Evolutionary conservation across 2,329 filamentous ascomycete genomes (phyloP), one percentile per base, ranked within the genome.

Genomic region (Curvularia hawaiiensis): DNA sequence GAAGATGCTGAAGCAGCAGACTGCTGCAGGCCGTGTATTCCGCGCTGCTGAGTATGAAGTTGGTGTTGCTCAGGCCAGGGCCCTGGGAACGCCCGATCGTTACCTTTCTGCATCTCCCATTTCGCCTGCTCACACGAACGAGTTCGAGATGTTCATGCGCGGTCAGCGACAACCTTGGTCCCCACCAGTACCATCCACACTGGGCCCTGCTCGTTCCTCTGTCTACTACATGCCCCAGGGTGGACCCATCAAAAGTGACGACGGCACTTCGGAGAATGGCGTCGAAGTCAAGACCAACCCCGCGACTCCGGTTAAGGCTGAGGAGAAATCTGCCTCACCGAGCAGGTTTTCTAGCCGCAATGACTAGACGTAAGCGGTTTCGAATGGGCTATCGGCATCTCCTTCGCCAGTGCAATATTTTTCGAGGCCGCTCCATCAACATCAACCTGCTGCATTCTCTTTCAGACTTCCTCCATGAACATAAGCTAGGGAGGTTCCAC

Each of bases 1-100:
- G 78, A 99, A 99, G 82, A 88, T 95, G 74, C 84, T 99, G 67
- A 99, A 99, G 84, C 90, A 95, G 63, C 90, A 97, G 74, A 98
- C 94, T 41, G 92, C 95, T 31, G 92, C 97, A 75, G 91, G 93
- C 56, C 92, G 95, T 60, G 92, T 96, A 72, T 98, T 97, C 80
- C 91, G 95, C 58, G 95, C 94, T 57, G 95, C 95, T 56, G 95
- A 98, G 80, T 98, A 98, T 79, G 80, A 80, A 57, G 73, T 76
- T 54, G 76, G 76, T 59, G 76, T 78, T 58, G 71, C 72, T 50
- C 74, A 77, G 58, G 74, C 74, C 67, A 71, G 74, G 59, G 75
- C 66, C 24, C 62, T 70, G 59, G 64, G 61, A 45, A 67, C 66
- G 50, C 71, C 73, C 24, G 72, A 76, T 39, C 72, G 72, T 38